Evolutionary conservation across 495 filamentous ascomycete species (phyloP).

Genomic region (Trichoderma parareesei): DNA sequence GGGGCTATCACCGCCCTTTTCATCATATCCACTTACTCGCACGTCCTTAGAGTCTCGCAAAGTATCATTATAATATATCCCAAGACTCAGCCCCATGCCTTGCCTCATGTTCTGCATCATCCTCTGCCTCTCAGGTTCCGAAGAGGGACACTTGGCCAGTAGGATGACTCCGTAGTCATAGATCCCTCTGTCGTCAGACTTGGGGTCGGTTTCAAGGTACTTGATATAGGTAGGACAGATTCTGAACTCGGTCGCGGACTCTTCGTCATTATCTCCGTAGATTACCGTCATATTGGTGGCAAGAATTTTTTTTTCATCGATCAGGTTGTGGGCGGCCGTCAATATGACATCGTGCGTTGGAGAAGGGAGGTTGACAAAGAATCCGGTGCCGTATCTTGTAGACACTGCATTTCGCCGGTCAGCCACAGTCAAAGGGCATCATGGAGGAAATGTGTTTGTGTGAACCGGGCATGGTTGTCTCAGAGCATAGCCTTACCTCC

Average conservation of each 20-base stretch:
- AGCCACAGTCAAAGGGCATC: background rate
- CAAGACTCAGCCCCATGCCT: background rate
- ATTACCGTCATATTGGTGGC: background rate
- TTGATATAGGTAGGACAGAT: background rate
- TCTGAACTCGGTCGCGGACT: background rate
- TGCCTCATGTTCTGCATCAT: background rate
- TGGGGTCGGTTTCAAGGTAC: background rate
- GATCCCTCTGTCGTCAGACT: background rate
- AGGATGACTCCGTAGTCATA: slow-evolving; percentile 2
- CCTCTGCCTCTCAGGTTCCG: no score
- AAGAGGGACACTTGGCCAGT: background rate
- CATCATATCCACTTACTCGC: background rate
- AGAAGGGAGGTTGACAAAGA: slow-evolving; percentile 26
- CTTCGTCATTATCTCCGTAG: background rate
- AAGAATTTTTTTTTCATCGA: background rate
- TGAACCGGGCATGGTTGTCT: no score
- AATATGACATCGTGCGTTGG: slow-evolving; percentile 15
- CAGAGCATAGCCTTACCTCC: background rate
- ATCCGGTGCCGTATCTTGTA: slow-evolving; percentile 21
- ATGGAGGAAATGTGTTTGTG: background rate
- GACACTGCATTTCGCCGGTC: background rate
- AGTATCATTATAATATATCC: background rate
- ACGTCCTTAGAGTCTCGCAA: background rate
- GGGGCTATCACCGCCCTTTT: background rate
- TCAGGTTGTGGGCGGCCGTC: slow-evolving; percentile 13